These are phyloP conservation scores for Blastocystis sp. DNA, from an alignment of 352 stramenopile species.

Conservation along the genomic window DNA sequence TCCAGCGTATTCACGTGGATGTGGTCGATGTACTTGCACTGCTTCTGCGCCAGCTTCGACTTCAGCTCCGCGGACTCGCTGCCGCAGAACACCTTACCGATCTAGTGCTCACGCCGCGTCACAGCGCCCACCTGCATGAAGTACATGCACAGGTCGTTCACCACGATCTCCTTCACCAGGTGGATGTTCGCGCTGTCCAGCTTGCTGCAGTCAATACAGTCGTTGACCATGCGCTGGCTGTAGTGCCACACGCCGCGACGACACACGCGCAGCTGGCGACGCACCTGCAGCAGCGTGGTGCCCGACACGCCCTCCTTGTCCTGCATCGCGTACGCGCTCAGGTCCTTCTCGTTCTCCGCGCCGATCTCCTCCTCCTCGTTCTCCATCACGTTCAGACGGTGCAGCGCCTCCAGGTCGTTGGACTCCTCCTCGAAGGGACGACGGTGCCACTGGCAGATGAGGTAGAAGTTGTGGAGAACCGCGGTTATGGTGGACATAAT, in stretches of 20 bases:
- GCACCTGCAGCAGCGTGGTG: conserved; percentile 30
- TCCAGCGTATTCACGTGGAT: conserved; percentile 56
- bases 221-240: conserved; percentile 38
- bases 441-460: conserved; percentile 64
- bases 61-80: conserved; percentile 64
- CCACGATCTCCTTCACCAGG: conserved; percentile 57
- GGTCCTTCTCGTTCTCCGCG: conserved; percentile 40
- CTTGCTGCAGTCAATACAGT: conserved; percentile 66
- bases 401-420: conserved; percentile 44
- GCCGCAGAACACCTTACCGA: conserved; percentile 56
- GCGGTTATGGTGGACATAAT: conserved; percentile 7
- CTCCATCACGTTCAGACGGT: conserved; percentile 57
- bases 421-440: conserved; percentile 24
- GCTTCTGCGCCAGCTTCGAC: conserved; percentile 56
- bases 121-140: conserved; percentile 21
- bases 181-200: conserved; percentile 52
- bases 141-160: conserved; percentile 65
- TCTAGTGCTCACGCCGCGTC: neutral
- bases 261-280: conserved; percentile 54
- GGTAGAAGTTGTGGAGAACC: conserved; percentile 63
- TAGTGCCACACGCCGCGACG: conserved; percentile 48
- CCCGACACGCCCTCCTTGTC: conserved; percentile 53
- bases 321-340: conserved; percentile 18
- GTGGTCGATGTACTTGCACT: conserved; percentile 49
- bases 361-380: conserved; percentile 69